Percentiles rank a stretch among this genome's conserved stretches.
Evolutionary conservation across 345 rosid genomes (phyloP).

Genomic region (Lumnitzera littorea): DNA sequence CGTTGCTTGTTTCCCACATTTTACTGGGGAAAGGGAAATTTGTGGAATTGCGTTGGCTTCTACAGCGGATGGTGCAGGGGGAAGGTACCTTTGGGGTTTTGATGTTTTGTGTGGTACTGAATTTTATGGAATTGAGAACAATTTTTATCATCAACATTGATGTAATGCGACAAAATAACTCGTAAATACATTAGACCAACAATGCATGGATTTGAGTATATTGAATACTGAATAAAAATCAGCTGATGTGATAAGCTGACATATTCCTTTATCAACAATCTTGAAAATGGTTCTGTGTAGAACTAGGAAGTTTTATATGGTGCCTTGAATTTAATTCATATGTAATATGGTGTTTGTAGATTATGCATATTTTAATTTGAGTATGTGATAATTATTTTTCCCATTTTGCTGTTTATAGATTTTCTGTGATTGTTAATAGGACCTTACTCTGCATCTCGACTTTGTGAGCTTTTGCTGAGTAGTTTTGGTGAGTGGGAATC

Average conservation of each 20-base stretch:
- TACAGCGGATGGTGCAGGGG: conserved; percentile 42
- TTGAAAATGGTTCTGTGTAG: no score
- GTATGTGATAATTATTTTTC: background rate
- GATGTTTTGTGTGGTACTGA: background rate
- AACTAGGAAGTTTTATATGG: background rate
- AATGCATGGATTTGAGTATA: no score
- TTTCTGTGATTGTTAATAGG: conserved; percentile 46
- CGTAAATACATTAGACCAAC: no score
- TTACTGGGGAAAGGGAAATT: conserved; percentile 44
- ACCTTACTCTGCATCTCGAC: conserved; percentile 49
- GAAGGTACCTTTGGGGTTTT: conserved; percentile 39
- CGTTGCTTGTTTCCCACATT: conserved; percentile 45
- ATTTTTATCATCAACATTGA: background rate
- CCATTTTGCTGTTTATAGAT: conserved; percentile 28
- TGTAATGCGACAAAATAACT: no score
- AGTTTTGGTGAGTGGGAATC: conserved; percentile 48
- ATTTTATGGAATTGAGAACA: background rate
- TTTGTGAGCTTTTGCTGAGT: conserved; percentile 45
- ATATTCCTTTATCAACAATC: no score
- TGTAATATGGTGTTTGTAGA: background rate
- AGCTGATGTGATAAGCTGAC: no score
- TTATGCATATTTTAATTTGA: background rate
- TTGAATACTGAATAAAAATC: no score
- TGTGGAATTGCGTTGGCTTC: conserved; percentile 35
- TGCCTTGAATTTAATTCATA: background rate